Evolutionary conservation across 129 eudicot genomes (phyloP).

Genomic region (Glebionis coronaria): DNA sequence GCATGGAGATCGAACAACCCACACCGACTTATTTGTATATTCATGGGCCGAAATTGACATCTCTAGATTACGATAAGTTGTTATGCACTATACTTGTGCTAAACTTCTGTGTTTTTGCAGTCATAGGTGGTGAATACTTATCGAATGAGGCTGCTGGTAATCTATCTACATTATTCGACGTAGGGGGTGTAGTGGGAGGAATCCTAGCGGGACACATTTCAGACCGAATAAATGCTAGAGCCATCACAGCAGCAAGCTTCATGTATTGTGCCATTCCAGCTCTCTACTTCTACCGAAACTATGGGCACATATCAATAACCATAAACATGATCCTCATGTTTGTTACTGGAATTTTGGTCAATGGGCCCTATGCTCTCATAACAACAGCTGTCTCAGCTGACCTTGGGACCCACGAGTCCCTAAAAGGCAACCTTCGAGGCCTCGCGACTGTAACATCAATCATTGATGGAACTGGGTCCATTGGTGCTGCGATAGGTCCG

Average conservation of each 20-base stretch:
- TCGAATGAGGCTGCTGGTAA: constrained; percentile 70
- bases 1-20: too few species aligned
- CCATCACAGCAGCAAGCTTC: constrained; percentile 94
- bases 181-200: constrained; percentile 96
- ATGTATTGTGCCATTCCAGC: constrained; percentile 93
- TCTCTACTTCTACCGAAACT: constrained; percentile 74
- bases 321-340: constrained; percentile 66
- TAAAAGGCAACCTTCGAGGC: constrained; percentile 78
- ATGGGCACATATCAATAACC: constrained; percentile 65
- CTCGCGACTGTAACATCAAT: constrained; percentile 92
- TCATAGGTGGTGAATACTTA: constrained; percentile 24
- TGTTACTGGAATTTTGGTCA: constrained; percentile 77
- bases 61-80: background rate
- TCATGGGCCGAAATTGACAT: background rate
- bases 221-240: constrained; percentile 80
- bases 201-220: constrained; percentile 91
- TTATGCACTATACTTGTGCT: background rate
- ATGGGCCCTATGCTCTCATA: constrained; percentile 94
- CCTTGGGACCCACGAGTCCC: constrained; percentile 84
- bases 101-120: constrained; percentile 1
- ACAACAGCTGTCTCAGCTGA: constrained; percentile 97
- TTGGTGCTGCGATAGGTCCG: constrained; percentile 96
- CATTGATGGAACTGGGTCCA: constrained; percentile 93
- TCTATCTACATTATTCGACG: constrained; percentile 39
- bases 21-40: too few species aligned